Base-by-base conservation (phyloP, 139 green algal genomes). In the Axilococcus clingmanii region DNA sequence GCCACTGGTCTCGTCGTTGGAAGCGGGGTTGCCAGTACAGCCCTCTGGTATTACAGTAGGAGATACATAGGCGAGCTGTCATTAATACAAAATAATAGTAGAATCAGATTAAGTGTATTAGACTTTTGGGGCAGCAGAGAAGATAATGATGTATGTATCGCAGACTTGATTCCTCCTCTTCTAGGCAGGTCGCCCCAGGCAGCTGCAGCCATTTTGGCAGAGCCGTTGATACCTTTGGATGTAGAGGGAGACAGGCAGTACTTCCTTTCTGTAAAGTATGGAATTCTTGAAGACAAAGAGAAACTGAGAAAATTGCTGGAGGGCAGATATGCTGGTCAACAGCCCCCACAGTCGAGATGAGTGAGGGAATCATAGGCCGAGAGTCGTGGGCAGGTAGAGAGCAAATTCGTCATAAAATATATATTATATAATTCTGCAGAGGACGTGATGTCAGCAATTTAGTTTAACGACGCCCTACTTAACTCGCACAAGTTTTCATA, bases 91-190 rank as follows among this genome's bases (percentile, higher is more conserved):
- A 17, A 43, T 5, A 65, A 33, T 7, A 25, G 19, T 37, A 25
- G 28, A 3, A 15, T 69, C 27, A 37, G 72, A 0, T 72, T 88
- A 41, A 77, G 59, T 23, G 68, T 81, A 40, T 65, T 90, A 3
- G 81, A 90, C 53, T 87, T 90, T 28, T 90, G 80, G 79, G 81
- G 78, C 33, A 78, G 83, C 47, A 49, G 81, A 1, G 61, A 87
- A 75, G 72, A 89, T 56, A 71, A 60, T 7, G 57, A 77, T 8
- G 44, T 89, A 28, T 37, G 49, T 0, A 7, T 83, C 20, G 37
- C 61, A n/a, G 25, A 25, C 15, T 19, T 89, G 5, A 41, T 67
- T 15, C 65, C 80, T 2, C 75, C 79, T 15, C 66, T 86, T 22
- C 19, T 53, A 27, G 14, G 46, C 15, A 36, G 75, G 15, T 63